Conservation (phyloP, 352 stramenopile genomes). For the Phytophthora ramorum region DNA sequence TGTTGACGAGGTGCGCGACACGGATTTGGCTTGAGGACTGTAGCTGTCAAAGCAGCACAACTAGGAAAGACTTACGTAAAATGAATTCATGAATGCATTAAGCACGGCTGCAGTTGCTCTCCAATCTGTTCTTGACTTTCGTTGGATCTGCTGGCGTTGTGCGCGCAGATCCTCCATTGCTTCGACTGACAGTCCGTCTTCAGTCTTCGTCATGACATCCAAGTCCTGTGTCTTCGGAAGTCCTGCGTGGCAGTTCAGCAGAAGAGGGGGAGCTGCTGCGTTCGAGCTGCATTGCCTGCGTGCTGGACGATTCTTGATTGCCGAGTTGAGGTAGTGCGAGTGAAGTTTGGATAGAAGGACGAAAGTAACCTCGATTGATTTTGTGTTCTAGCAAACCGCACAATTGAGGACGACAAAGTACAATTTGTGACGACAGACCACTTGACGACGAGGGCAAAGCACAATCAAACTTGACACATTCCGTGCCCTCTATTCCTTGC, state of each 20-base stretch:
- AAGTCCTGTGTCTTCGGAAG: not conserved
- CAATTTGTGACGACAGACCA: too few relatives aligned
- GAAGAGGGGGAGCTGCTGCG: not conserved
- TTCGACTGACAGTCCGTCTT: slow-evolving; percentile 6
- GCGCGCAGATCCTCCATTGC: slow-evolving; percentile 11
- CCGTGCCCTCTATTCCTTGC: slow-evolving; percentile 20
- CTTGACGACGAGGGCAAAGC: not conserved
- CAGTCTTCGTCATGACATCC: slow-evolving; percentile 19
- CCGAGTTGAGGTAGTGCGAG: not conserved
- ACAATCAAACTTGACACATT: slow-evolving; percentile 21
- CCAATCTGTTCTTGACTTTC: not conserved
- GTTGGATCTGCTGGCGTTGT: not conserved
- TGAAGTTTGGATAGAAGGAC: too few relatives aligned
- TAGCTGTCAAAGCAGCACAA: not conserved
- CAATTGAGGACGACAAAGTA: too few relatives aligned
- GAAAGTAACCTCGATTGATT: too few relatives aligned
- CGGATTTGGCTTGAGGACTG: slow-evolving; percentile 20
- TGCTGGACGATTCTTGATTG: not conserved
- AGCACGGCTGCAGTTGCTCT: too few relatives aligned
- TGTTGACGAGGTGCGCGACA: slow-evolving; percentile 21
- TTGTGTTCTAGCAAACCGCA: too few relatives aligned
- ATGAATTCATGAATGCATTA: not conserved
- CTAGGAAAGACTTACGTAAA: not conserved
- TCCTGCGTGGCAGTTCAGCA: not conserved
- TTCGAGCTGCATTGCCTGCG: not conserved